These are phyloP conservation scores for Ophiostoma tasmaniense DNA, from an alignment of 2,329 filamentous ascomycete genomes.

Conservation along the genomic window DNA sequence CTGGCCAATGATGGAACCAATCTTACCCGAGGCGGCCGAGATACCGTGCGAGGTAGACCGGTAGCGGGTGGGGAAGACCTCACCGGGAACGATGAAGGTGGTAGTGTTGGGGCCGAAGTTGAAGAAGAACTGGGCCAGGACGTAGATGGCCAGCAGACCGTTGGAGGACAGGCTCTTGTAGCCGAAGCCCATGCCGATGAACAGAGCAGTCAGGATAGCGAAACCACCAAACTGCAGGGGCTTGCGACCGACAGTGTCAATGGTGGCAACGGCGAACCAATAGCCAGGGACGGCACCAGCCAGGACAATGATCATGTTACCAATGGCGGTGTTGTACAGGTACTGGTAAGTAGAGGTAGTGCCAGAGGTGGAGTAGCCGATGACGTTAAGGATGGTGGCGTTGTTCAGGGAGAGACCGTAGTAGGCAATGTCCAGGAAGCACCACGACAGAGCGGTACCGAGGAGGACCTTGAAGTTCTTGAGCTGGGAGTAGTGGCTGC, in stretches of 20 bases:
- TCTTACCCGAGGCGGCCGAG: constrained; percentile 46
- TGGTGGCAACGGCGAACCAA: constrained; percentile 64
- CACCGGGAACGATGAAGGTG: constrained; percentile 49
- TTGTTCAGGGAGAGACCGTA: constrained; percentile 70
- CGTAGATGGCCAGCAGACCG: constrained; percentile 48
- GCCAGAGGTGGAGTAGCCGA: constrained; percentile 56
- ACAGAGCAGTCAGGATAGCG: constrained; percentile 50
- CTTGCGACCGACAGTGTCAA: constrained; percentile 69
- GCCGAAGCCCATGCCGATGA: constrained; percentile 55
- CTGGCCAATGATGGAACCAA: constrained; percentile 49
- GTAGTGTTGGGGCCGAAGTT: constrained; percentile 52
- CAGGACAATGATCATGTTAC: constrained; percentile 70
- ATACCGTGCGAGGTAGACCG: constrained; percentile 50
- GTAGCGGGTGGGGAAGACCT: constrained; percentile 49
- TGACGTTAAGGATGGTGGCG: constrained; percentile 59
- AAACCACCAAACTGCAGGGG: constrained; percentile 64
- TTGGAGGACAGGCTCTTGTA: constrained; percentile 45
- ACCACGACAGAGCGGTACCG: constrained; percentile 74
- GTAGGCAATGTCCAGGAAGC: constrained; percentile 56
- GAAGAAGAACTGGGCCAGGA: constrained; percentile 51
- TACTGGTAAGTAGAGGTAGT: constrained; percentile 54
- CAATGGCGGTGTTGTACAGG: constrained; percentile 66
- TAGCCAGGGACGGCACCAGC: constrained; percentile 75
- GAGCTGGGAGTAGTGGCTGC: constrained; percentile 58
- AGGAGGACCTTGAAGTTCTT: constrained; percentile 58